Evolutionary conservation across 768 basidiomycete species (phyloP), one percentile per base, ranked within the genome.

Genomic region (Boletus rubescentipes): DNA sequence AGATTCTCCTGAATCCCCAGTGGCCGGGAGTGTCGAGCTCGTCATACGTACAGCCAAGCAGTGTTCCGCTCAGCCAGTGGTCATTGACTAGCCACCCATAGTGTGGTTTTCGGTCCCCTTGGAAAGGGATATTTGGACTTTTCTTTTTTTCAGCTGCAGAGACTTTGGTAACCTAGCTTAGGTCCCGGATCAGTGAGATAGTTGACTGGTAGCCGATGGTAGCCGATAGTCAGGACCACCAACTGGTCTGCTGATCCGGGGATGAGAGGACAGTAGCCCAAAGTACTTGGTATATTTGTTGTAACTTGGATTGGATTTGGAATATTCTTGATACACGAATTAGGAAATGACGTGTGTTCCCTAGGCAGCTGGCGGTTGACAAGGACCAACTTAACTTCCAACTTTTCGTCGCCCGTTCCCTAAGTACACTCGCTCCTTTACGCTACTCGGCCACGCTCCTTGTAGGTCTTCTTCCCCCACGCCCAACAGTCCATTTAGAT

Each of bases 1-100:
- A 95, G 73, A 86, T 98, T 47, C 69, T 98, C 67, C 89, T 98
- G 75, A 93, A 83, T 70, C 97, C 96, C n/a, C 90, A 96, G 64
- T 98, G 94, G 93, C 70, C 77, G 36, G 85, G 82, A 29, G 80
- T 88, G 77, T 74, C 81, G 32, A 64, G 82, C 42, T 77, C 75
- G 87, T 83, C 71, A 80, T 87, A 69, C 41, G 67, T 46, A 57
- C 86, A 83, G 12, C 94, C 94, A 0, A 72, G 77, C 9, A 77
- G 77, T 35, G 93, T 98, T 16, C 64, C 84, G 2, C 69, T 98
- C 50, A 81, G 78, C 57, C 72, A 71, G 59, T 98, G 96, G 96
- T 78, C 80, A 34, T 69, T 91, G 58, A 86, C 79, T 30, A 93
- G 91, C 67, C 93, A 95, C 70, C 65, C 71, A 0, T 70, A 71